Evolutionary conservation across 2,329 filamentous ascomycete species (phyloP), one percentile per base, ranked within the genome.

Genomic region (Diaporthe longicolla): DNA sequence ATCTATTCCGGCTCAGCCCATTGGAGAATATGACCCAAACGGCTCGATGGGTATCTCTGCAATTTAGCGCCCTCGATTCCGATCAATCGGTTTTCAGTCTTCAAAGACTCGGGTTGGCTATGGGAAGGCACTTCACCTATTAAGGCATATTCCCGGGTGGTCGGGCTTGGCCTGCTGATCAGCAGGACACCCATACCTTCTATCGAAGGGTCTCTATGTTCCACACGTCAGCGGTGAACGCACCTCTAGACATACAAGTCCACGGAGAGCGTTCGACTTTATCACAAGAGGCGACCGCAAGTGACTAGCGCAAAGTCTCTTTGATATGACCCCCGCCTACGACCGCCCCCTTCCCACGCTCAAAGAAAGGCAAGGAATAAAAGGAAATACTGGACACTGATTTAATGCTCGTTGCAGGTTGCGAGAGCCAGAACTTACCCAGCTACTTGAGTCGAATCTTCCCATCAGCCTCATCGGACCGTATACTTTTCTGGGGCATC

Each of bases 141-240:
- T n/a, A 50, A 6, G n/a, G 59, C 26, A 19, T 17, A 0, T 24
- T 24, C 29, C 45, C 45, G 61, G 43, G 21, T 24, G 45, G 24
- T 26, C 61, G 45, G 61, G 32, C 61, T 52, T 66, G 61, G 61
- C 61, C 21, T 11, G 19, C 45, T 35, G 45, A 37, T 66, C 61
- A 66, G 45, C 29, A 37, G 45, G 45, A 66, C 26, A 8, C 45
- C 45, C 24, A n/a, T 11, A 37, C 37, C 45, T 52, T 52, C 29
- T n/a, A 52, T 52, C 61, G 61, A 66, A 52, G 45, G n/a, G 21
- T 66, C 21, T 10, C 17, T 50, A 7, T 52, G 61, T 66, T 66
- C 29, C 61, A 66, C 32, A 29, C 45, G 45, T n/a, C 61, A 37
- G 61, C 45, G 61, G 61, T 52, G 61, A 52, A 37, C 29, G 37